These are phyloP conservation scores for Trichoderma sp. DNA, from an alignment of 2,329 filamentous ascomycete genomes.

Conservation along the genomic window DNA sequence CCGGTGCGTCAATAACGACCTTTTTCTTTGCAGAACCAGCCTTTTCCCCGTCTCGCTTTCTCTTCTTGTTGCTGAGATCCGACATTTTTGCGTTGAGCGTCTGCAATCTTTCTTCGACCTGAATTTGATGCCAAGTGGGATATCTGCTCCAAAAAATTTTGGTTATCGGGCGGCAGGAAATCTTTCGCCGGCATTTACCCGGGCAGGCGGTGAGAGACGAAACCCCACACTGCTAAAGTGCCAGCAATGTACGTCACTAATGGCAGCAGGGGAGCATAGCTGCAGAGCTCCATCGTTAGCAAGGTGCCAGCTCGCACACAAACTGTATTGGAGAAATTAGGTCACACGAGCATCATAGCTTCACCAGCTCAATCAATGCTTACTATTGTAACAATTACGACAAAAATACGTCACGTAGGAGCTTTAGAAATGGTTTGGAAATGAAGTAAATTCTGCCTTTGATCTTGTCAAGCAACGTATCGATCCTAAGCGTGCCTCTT, in stretches of 20 bases:
- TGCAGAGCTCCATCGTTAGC: slow-evolving; percentile 16
- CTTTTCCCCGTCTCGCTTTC: slow-evolving; percentile 51
- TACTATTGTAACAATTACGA: not conserved
- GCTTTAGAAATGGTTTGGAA: not conserved
- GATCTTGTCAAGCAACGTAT: slow-evolving; percentile 31
- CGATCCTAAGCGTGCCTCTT: slow-evolving; percentile 30
- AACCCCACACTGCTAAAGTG: not conserved
- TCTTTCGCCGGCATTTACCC: slow-evolving; percentile 31
- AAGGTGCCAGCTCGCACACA: slow-evolving; percentile 5
- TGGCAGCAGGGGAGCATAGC: slow-evolving; percentile 14
- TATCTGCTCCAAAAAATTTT: slow-evolving; percentile 33
- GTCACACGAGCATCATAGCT: slow-evolving; percentile 8
- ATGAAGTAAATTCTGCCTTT: slow-evolving; percentile 31
- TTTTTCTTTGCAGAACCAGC: slow-evolving; percentile 52
- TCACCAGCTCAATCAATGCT: not conserved
- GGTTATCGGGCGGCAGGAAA: slow-evolving; percentile 30
- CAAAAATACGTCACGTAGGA: not conserved
- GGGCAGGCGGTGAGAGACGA: slow-evolving; percentile 27
- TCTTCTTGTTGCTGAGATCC: slow-evolving; percentile 49
- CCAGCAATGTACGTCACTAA: slow-evolving; percentile 16
- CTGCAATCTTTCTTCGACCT: not conserved
- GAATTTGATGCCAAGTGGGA: slow-evolving; percentile 26
- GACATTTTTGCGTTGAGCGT: slow-evolving; percentile 37
- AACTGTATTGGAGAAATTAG: not conserved
- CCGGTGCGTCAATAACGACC: slow-evolving; percentile 47